Evolutionary conservation across 306 rosid species (phyloP).

Genomic region (Vicia sativa): DNA sequence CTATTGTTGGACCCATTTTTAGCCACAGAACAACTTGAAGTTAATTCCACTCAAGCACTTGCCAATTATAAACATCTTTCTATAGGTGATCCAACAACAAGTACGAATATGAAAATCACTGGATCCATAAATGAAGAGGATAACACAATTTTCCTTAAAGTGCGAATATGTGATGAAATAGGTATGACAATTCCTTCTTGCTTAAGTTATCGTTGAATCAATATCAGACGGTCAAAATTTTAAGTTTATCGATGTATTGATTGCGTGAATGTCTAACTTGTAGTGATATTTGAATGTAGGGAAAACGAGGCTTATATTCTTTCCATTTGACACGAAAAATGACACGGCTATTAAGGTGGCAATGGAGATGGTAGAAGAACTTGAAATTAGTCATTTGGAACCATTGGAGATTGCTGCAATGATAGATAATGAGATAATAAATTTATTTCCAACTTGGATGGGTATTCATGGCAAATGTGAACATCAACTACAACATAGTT

Average conservation of each 20-base stretch:
- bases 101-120: slow-evolving; percentile 66
- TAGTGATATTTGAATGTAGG: slow-evolving; percentile 46
- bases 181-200: slow-evolving; percentile 47
- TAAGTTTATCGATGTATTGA: too few species aligned
- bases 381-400: slow-evolving; percentile 74
- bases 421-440: slow-evolving; percentile 74
- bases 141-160: slow-evolving; percentile 72
- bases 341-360: slow-evolving; percentile 85
- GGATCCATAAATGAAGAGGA: slow-evolving; percentile 70
- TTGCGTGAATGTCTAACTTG: neutral
- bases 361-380: slow-evolving; percentile 82
- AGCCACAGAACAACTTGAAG: slow-evolving; percentile 46
- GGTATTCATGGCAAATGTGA: slow-evolving; percentile 35
- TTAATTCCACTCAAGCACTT: too few species aligned
- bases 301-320: slow-evolving; percentile 60
- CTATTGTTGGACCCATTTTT: slow-evolving; percentile 82
- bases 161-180: slow-evolving; percentile 49
- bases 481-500: slow-evolving; percentile 54
- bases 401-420: slow-evolving; percentile 72
- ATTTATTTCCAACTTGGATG: slow-evolving; percentile 64
- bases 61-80: neutral
- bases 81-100: slow-evolving; percentile 39
- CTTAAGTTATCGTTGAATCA: too few species aligned
- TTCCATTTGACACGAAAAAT: slow-evolving; percentile 67
- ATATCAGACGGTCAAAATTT: too few species aligned